Evolutionary conservation across 306 rosid genomes (phyloP), one percentile per base, ranked within the genome.

Genomic region (Lithocarpus polystachyus): DNA sequence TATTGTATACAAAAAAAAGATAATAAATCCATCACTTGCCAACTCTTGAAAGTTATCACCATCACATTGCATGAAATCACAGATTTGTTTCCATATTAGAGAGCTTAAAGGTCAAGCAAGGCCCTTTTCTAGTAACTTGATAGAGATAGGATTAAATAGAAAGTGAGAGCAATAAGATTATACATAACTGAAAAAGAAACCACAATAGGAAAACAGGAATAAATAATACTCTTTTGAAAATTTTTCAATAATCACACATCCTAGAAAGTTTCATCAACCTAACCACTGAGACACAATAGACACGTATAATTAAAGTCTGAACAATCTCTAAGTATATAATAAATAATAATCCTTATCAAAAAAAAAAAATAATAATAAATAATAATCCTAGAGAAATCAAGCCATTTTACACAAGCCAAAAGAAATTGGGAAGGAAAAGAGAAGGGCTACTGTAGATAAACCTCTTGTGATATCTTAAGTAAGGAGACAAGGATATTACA

Each of bases 311-410:
- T 3, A 48, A 57, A 57, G 56, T 68, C 28, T 51, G 65, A 48
- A 81, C 62, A 54, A 75, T 60, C 56, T 67, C 24, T 31, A 75
- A 68, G 40, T 40, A 22, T 70, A 48, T 75, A 56, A 74, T 48
- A 79, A 45, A 77, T 26, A 81, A 28, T 45, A 78, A 67, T 55
- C 79, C 60, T 40, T n/a, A n/a, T n/a, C n/a, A n/a, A n/a, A n/a
- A n/a, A n/a, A n/a, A n/a, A n/a, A n/a, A n/a, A n/a, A n/a, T n/a
- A n/a, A 48, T 75, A 56, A 74, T 48, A 79, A 45, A 77, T 26
- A 81, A 28, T 45, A 78, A 67, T 55, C 79, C 60, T 40, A 62
- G 60, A 54, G 29, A 55, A 84, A 79, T 76, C 80, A 82, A 81
- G 77, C 61, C 82, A 73, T 79, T 83, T 61, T 72, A 83, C 84